phyloP scores from a whole-genome alignment of 2,329 filamentous ascomycete genomes.

The Epicoccum sorghinum region DNA sequence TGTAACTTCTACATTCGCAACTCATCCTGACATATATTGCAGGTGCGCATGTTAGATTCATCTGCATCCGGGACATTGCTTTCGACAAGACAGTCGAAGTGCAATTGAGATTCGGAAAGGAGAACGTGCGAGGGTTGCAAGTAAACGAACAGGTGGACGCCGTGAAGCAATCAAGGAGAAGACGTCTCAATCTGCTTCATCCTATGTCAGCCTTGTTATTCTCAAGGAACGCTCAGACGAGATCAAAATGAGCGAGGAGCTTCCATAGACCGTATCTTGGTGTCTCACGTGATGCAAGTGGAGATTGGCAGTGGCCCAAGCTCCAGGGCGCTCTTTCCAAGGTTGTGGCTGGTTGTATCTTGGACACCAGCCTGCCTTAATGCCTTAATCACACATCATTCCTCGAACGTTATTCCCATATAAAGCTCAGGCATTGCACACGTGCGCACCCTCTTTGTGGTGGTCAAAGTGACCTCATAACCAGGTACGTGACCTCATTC shows the following conservation, averaged over 20 bases:
- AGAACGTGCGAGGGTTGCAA: neutral
- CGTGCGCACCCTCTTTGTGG: neutral
- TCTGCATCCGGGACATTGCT: no score
- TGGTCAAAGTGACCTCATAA: neutral
- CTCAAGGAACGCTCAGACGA: no score
- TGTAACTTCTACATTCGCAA: neutral
- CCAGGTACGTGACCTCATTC: constrained; percentile 15
- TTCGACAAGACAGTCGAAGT: no score
- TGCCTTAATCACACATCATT: neutral
- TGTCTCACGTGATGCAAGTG: constrained; percentile 9
- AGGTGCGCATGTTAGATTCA: neutral
- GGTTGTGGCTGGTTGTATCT: constrained; percentile 13
- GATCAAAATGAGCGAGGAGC: no score
- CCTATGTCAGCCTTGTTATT: no score
- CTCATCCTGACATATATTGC: no score
- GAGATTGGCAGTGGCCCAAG: neutral
- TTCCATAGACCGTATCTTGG: no score
- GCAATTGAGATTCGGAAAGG: neutral
- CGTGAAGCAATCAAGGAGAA: no score
- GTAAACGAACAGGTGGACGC: no score
- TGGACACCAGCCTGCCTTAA: constrained; percentile 1
- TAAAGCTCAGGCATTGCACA: neutral
- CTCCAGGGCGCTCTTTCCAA: constrained; percentile 10
- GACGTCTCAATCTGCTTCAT: no score
- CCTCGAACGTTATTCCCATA: neutral